Conservation (phyloP, 306 rosid species). For the Citrullus amarus region DNA sequence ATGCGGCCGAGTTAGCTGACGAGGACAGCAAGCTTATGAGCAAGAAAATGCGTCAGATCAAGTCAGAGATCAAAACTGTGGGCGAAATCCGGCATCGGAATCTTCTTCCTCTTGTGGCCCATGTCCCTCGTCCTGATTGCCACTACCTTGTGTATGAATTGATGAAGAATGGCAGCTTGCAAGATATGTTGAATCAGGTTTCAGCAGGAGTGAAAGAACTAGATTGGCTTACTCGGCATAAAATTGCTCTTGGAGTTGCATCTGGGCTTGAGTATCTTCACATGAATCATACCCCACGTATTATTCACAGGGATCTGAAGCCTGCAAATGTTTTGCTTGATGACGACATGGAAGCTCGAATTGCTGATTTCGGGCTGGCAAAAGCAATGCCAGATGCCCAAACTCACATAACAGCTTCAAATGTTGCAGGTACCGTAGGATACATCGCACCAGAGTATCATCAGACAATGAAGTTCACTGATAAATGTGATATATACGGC, state of each 20-base stretch:
- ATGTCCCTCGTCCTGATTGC: constrained; percentile 61
- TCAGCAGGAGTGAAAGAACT: constrained; percentile 26
- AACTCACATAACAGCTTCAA: constrained; percentile 58
- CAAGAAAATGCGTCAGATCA: constrained; percentile 77
- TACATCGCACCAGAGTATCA: constrained; percentile 91
- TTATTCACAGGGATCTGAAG: constrained; percentile 79
- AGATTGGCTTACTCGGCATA: constrained; percentile 64
- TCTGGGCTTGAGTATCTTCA: constrained; percentile 90
- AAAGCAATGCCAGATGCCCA: constrained; percentile 67
- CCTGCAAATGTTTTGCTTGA: constrained; percentile 75
- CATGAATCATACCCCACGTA: constrained; percentile 43
- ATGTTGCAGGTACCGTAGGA: constrained; percentile 74
- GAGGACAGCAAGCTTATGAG: constrained; percentile 58
- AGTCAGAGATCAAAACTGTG: constrained; percentile 71
- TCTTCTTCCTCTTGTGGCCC: constrained; percentile 71
- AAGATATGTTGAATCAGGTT: constrained; percentile 28
- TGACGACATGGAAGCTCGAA: constrained; percentile 82
- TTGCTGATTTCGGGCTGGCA: constrained; percentile 93
- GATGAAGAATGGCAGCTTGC: constrained; percentile 93
- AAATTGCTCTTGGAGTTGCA: constrained; percentile 57
- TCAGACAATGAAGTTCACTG: constrained; percentile 73
- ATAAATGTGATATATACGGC: constrained; percentile 82
- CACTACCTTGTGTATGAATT: constrained; percentile 75
- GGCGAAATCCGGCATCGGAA: constrained; percentile 83
- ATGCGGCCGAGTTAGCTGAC: constrained; percentile 36